These are phyloP conservation scores for Golovinomyces cichoracearum DNA, from an alignment of 2,329 filamentous ascomycete genomes.

Conservation along the genomic window DNA sequence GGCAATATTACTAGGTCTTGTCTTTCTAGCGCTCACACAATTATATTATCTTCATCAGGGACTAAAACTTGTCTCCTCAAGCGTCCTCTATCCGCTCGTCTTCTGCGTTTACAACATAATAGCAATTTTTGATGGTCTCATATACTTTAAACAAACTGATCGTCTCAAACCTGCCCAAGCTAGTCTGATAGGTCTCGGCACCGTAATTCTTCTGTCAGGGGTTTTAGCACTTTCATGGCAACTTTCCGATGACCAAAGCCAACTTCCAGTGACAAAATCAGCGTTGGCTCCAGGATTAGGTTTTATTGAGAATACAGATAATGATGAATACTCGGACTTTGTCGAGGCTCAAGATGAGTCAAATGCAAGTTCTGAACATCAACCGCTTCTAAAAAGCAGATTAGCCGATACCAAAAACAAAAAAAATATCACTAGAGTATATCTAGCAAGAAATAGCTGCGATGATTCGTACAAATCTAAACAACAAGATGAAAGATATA, in stretches of 20 bases:
- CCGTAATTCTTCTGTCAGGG: constrained; percentile 58
- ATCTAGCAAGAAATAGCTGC: too few relatives aligned
- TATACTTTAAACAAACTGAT: constrained; percentile 81
- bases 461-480: constrained; percentile 11
- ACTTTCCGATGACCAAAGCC: constrained; percentile 49
- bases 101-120: constrained; percentile 99
- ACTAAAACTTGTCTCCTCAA: constrained; percentile 82
- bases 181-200: constrained; percentile 62
- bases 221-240: constrained; percentile 87
- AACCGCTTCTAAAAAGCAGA: constrained; percentile 11
- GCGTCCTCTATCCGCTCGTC: constrained; percentile 82
- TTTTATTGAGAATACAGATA: constrained; percentile 45
- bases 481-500: constrained; percentile 33
- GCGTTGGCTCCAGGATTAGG: constrained; percentile 61
- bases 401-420: constrained; percentile 14
- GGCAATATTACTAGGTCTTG: constrained; percentile 60
- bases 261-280: constrained; percentile 34
- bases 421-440: constrained; percentile 12
- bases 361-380: constrained; percentile 10
- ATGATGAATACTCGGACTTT: constrained; percentile 23
- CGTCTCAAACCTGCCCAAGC: constrained; percentile 52
- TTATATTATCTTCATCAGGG: constrained; percentile 88
- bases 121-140: constrained; percentile 84
- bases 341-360: constrained; percentile 19
- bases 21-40: constrained; percentile 62